A percentile compares a stretch with the other conserved stretches of the same genome.
Conservation (phyloP, 2,329 filamentous ascomycete genomes). For the Colletotrichum sp. region DNA sequence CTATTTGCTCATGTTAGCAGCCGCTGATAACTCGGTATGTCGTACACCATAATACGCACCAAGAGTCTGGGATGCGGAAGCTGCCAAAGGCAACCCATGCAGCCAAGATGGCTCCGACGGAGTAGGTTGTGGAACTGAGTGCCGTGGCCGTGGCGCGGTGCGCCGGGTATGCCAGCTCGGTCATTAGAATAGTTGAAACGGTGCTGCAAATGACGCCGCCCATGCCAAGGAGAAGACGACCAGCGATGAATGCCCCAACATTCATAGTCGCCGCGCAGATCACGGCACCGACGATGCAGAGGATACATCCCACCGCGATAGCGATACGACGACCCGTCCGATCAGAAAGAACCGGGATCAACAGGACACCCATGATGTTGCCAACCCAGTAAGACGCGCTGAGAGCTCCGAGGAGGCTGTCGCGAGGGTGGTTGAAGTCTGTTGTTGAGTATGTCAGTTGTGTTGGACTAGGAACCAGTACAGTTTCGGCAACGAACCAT, state of each 20-base stretch:
- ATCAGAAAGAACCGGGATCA: constrained; percentile 35
- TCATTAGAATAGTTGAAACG: constrained; percentile 52
- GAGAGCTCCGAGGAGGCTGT: constrained; percentile 34
- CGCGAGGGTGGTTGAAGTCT: constrained; percentile 36
- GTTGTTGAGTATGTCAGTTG: neutral
- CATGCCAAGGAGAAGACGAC: constrained; percentile 46
- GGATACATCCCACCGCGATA: constrained; percentile 33
- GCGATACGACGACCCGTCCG: constrained; percentile 32
- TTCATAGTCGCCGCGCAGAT: constrained; percentile 47
- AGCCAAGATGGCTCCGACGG: constrained; percentile 40
- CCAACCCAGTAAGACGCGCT: constrained; percentile 44
- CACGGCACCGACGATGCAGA: constrained; percentile 39
- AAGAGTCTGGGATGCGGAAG: constrained; percentile 17
- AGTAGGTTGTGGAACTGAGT: constrained; percentile 39
- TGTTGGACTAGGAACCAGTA: fast-evolving
- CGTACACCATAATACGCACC: neutral
- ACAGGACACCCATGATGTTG: constrained; percentile 47
- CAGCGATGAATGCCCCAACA: constrained; percentile 47
- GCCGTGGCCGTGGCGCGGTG: constrained; percentile 32
- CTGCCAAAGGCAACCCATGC: constrained; percentile 44
- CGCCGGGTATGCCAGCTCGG: constrained; percentile 18
- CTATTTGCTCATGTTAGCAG: neutral
- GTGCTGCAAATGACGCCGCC: constrained; percentile 50
- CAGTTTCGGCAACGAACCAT: constrained; percentile 23
- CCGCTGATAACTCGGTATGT: neutral